Conservation (phyloP, 1,284 basidiomycete species). For the Malassezia equina region DNA sequence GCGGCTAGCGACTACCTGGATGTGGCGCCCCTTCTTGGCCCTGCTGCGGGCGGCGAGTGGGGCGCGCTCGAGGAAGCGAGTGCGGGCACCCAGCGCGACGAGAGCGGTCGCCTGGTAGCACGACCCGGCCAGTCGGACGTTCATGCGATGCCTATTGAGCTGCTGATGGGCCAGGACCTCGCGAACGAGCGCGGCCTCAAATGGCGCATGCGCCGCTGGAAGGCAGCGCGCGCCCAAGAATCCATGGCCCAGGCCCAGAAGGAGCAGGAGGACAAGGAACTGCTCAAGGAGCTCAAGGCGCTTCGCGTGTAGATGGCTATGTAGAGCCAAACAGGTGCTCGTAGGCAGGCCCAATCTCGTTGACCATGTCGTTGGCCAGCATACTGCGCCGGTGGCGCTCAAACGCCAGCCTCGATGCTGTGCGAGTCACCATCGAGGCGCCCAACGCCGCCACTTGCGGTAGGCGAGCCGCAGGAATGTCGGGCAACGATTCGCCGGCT, state of each 20-base stretch:
- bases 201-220: constrained; percentile 39
- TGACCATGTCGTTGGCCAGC: constrained; percentile 73
- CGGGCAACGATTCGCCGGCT: constrained; percentile 24
- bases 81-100: constrained; percentile 1
- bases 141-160: constrained; percentile 43
- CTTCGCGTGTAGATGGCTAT: constrained; percentile 25
- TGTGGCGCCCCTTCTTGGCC: constrained; percentile 35
- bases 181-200: constrained; percentile 37
- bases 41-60: constrained; percentile 37
- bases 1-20: constrained; percentile 40
- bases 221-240: constrained; percentile 18
- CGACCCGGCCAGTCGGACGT: constrained; percentile 23
- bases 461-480: constrained; percentile 47
- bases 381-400: constrained; percentile 65
- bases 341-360: constrained; percentile 48
- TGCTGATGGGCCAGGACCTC: constrained; percentile 41
- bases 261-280: constrained; percentile 15
- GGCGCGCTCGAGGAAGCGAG: constrained; percentile 15
- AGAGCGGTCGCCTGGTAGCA: constrained; percentile 19
- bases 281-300: constrained; percentile 34
- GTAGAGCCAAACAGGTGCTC: constrained; percentile 20
- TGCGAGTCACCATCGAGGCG: constrained; percentile 75
- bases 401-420: constrained; percentile 67
- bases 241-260: constrained; percentile 1
- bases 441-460: constrained; percentile 78